Evolutionary conservation across 192 early-diverging fungal species (phyloP).

Genomic region (Coemansia sp.): DNA sequence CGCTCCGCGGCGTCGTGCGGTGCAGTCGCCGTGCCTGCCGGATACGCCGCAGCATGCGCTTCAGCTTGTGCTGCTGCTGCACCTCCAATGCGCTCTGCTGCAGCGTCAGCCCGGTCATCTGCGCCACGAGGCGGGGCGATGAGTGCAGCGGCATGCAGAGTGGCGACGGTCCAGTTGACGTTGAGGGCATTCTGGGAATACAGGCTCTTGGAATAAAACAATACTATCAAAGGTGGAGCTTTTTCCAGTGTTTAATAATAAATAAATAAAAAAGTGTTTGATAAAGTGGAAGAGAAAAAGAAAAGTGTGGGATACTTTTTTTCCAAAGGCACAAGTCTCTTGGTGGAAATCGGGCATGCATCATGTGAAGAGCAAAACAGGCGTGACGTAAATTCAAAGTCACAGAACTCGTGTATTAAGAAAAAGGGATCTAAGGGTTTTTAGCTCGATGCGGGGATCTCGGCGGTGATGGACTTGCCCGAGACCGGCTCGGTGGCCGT

Average conservation of each 20-base stretch:
- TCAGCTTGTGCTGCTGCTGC: slow-evolving; percentile 41
- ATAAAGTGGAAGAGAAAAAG: too few species aligned
- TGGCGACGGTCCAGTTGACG: slow-evolving; percentile 32
- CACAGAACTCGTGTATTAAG: too few species aligned
- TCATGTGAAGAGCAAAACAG: too few species aligned
- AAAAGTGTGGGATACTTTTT: too few species aligned
- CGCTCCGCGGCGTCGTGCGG: not conserved
- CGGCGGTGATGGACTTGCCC: slow-evolving; percentile 44
- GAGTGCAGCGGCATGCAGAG: slow-evolving; percentile 34
- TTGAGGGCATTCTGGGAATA: not conserved
- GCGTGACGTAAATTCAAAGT: too few species aligned
- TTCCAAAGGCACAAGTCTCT: too few species aligned
- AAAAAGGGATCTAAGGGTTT: not conserved
- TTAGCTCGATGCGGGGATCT: slow-evolving; percentile 21
- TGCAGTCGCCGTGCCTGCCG: slow-evolving; percentile 12
- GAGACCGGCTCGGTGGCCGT: slow-evolving; percentile 47
- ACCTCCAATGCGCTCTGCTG: slow-evolving; percentile 44
- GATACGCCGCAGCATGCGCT: slow-evolving; percentile 42
- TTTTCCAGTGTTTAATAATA: not conserved
- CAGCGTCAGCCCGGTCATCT: slow-evolving; percentile 46
- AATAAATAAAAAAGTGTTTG: too few species aligned
- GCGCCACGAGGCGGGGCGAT: slow-evolving; percentile 38
- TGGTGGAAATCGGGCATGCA: too few species aligned
- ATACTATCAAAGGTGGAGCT: too few species aligned
- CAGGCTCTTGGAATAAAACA: too few species aligned